These are phyloP conservation scores for Cladosporium sp. DNA, from an alignment of 2,329 filamentous ascomycete genomes.

Conservation along the genomic window DNA sequence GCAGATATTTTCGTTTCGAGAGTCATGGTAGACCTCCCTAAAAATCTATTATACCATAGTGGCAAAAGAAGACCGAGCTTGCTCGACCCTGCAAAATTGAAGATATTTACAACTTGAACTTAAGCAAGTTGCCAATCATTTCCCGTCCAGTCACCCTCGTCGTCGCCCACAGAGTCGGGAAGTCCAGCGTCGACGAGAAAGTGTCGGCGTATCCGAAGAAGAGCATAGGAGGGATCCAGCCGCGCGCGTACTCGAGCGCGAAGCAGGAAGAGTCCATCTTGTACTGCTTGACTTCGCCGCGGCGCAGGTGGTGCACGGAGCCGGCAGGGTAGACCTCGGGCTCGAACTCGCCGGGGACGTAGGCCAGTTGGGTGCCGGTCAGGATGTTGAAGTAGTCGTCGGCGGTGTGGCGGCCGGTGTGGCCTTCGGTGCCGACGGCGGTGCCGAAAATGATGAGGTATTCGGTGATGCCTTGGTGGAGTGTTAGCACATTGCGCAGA, in stretches of 20 bases:
- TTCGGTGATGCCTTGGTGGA: conserved; percentile 67
- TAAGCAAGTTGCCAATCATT: conserved; percentile 73
- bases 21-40: neutral
- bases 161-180: conserved; percentile 83
- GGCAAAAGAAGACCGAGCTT: neutral
- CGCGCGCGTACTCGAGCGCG: conserved; percentile 79
- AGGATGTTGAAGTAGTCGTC: conserved; percentile 96
- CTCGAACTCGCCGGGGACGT: conserved; percentile 67
- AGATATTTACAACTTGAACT: conserved; percentile 65
- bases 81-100: neutral
- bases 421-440: conserved; percentile 81
- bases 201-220: conserved; percentile 86
- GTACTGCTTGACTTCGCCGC: conserved; percentile 79
- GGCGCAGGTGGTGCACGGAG: conserved; percentile 69
- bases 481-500: conserved; percentile 30
- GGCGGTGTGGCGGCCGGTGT: conserved; percentile 84
- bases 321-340: conserved; percentile 71
- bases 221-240: conserved; percentile 92
- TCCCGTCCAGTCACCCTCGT: conserved; percentile 70
- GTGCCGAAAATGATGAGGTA: conserved; percentile 90
- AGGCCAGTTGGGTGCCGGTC: conserved; percentile 73
- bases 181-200: conserved; percentile 77
- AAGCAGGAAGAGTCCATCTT: conserved; percentile 76
- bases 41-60: conserved; percentile 1
- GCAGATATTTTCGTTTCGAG: neutral